These are phyloP conservation scores for Fusarium agapanthi DNA, from an alignment of 2,329 filamentous ascomycete species.

Conservation along the genomic window DNA sequence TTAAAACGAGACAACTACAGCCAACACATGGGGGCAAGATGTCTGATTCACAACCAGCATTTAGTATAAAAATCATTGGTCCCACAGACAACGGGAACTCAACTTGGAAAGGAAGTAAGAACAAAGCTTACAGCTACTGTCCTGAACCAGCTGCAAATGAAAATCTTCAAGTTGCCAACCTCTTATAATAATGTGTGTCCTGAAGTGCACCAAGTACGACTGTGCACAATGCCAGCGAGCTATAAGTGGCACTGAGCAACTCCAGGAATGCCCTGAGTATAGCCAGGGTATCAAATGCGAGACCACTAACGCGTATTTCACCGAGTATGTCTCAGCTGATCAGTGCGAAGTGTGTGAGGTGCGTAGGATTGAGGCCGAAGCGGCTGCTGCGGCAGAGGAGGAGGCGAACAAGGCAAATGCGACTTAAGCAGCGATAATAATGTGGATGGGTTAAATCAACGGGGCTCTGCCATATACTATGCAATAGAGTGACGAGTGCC, in stretches of 20 bases:
- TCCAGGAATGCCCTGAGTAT: neutral
- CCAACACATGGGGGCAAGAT: neutral
- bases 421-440: neutral
- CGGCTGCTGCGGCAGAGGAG: neutral
- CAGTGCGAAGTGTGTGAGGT: conserved; percentile 26
- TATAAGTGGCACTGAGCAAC: conserved; percentile 8
- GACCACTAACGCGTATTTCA: neutral
- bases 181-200: conserved; percentile 11
- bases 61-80: neutral
- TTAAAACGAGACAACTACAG: neutral
- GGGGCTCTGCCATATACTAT: neutral
- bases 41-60: neutral
- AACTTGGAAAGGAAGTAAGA: neutral
- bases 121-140: neutral
- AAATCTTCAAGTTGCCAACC: neutral
- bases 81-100: no score
- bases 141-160: neutral
- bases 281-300: conserved; percentile 5
- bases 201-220: conserved; percentile 19
- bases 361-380: conserved; percentile 2
- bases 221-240: conserved; percentile 23
- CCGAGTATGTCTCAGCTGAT: conserved; percentile 13
- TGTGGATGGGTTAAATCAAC: neutral
- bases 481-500: neutral
- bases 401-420: neutral